Evolutionary conservation across 345 rosid species (phyloP).

Genomic region (Rubroshorea leprosula): DNA sequence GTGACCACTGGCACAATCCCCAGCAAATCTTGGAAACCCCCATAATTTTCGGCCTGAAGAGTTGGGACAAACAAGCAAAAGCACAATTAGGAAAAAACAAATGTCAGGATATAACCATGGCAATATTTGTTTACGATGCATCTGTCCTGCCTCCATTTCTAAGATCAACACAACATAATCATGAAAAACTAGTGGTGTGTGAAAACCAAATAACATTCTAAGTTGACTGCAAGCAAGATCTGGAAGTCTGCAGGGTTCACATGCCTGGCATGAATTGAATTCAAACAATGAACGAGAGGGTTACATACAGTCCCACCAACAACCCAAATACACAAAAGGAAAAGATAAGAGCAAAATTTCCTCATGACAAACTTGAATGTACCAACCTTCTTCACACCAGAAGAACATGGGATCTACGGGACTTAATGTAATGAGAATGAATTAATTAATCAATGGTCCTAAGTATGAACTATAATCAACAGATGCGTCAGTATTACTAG

Average conservation of each 20-base stretch:
- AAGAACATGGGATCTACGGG: no score
- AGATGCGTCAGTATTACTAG: no score
- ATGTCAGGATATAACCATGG: not conserved
- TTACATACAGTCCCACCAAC: not conserved
- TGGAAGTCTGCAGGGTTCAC: not conserved
- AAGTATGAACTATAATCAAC: no score
- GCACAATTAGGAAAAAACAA: not conserved
- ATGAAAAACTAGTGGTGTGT: slow-evolving; percentile 11
- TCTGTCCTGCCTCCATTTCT: not conserved
- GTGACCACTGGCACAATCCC: slow-evolving; percentile 88
- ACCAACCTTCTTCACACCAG: no score
- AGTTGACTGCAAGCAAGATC: not conserved
- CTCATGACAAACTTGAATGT: not conserved
- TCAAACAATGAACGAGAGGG: not conserved
- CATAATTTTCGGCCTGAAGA: slow-evolving; percentile 73
- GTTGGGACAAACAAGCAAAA: slow-evolving; percentile 4
- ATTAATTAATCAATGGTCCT: no score
- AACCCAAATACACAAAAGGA: not conserved
- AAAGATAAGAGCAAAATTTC: not conserved
- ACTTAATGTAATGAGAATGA: no score
- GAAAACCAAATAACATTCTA: slow-evolving; percentile 1
- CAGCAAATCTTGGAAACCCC: slow-evolving; percentile 87
- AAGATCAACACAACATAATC: no score
- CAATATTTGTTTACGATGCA: not conserved
- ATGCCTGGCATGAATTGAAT: no score